Conservation (phyloP, 73 alveolate genomes). For the Paramecium primaurelia region DNA sequence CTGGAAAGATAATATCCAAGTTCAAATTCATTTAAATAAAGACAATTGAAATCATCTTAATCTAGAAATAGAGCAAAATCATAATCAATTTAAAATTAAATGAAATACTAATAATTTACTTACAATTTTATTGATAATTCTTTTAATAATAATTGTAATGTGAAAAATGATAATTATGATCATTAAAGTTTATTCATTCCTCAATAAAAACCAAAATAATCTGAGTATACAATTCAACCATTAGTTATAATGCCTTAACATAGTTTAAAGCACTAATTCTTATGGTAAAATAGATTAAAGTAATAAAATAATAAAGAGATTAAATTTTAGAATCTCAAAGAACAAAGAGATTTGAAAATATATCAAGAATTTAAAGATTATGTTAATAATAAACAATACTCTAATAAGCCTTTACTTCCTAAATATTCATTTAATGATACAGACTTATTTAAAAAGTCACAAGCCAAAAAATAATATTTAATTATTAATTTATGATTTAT, state of each 20-base stretch:
- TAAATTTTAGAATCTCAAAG: neutral
- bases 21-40: neutral
- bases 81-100: neutral
- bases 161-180: neutral
- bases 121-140: neutral
- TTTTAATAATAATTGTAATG: neutral
- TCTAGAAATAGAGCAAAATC: neutral
- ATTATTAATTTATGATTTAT: neutral
- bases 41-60: neutral
- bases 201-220: neutral
- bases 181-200: neutral
- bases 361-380: neutral
- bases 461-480: neutral
- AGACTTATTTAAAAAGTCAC: neutral
- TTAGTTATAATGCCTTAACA: neutral
- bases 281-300: neutral
- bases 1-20: neutral
- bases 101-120: neutral
- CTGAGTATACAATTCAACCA: neutral
- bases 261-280: slow-evolving; percentile 17
- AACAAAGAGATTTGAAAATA: neutral
- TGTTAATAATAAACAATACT: neutral
- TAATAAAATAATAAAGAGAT: neutral
- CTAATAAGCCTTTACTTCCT: neutral
- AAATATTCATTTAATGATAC: slow-evolving; percentile 6